Conservation (phyloP, 192 early-diverging fungal genomes). For the Lunasporangiospora selenospora region DNA sequence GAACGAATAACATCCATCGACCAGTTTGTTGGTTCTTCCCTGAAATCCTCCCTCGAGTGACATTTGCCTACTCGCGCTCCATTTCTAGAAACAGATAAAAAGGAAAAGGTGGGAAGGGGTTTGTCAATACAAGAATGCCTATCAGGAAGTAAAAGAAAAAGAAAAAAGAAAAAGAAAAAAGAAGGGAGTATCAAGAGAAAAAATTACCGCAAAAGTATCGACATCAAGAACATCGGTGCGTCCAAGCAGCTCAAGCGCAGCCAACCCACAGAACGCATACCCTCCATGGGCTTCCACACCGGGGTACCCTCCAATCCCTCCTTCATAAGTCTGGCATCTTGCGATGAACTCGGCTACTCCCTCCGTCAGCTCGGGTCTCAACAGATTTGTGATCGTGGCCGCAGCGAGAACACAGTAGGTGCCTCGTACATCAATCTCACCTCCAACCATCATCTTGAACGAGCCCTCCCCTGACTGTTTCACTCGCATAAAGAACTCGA, state of each 20-base stretch:
- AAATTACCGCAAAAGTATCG: conserved; percentile 62
- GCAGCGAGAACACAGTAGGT: conserved; percentile 86
- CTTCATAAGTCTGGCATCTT: conserved; percentile 91
- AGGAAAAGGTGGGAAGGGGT: neutral
- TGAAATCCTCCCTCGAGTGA: conserved; percentile 94
- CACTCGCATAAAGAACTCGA: conserved; percentile 77
- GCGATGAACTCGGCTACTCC: conserved; percentile 62
- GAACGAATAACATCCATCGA: conserved; percentile 98
- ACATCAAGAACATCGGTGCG: conserved; percentile 69
- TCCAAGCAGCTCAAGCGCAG: conserved; percentile 82
- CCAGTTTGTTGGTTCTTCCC: conserved; percentile 96
- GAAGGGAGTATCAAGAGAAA: no score
- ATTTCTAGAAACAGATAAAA: no score
- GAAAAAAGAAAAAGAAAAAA: no score
- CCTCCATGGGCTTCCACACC: conserved; percentile 94
- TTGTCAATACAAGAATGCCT: no score
- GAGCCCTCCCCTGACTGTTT: conserved; percentile 91
- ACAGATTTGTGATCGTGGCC: conserved; percentile 81
- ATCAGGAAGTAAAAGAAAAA: no score
- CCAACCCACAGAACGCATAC: conserved; percentile 93
- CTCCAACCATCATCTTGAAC: conserved; percentile 90
- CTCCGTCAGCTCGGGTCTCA: conserved; percentile 77
- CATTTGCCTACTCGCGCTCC: conserved; percentile 86
- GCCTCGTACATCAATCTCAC: conserved; percentile 92
- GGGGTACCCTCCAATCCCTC: conserved; percentile 85